Evolutionary conservation across 129 eudicot species (phyloP).

Genomic region (Ambrosia artemisiifolia): DNA sequence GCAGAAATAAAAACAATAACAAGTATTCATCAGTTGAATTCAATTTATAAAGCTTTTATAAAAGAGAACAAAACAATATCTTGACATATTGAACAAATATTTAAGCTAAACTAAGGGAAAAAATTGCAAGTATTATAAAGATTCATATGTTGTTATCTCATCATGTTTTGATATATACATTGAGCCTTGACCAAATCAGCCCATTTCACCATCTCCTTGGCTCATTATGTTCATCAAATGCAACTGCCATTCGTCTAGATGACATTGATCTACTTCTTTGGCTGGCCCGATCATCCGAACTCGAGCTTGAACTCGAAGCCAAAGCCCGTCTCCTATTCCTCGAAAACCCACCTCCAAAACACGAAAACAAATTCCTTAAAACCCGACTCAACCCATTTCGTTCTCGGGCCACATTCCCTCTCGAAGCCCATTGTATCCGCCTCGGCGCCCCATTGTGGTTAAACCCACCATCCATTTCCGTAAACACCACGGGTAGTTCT

Average conservation of each 20-base stretch:
- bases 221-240: constrained; percentile 37
- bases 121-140: constrained; percentile 16
- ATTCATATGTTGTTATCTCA: constrained; percentile 24
- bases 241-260: constrained; percentile 44
- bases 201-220: constrained; percentile 45
- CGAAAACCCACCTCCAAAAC: constrained; percentile 52
- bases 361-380: constrained; percentile 55
- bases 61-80: constrained; percentile 16
- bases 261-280: constrained; percentile 44
- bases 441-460: constrained; percentile 71
- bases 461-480: constrained; percentile 96
- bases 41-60: constrained; percentile 17
- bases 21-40: constrained; percentile 1
- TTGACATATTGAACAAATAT: constrained; percentile 21
- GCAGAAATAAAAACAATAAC: background rate
- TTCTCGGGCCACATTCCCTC: constrained; percentile 58
- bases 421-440: constrained; percentile 86
- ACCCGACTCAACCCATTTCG: constrained; percentile 60
- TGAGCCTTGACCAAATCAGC: constrained; percentile 6
- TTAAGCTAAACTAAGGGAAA: constrained; percentile 20
- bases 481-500: constrained; percentile 82
- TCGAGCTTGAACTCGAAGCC: constrained; percentile 43
- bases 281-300: constrained; percentile 53
- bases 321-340: constrained; percentile 47
- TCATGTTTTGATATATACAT: constrained; percentile 30